A percentile compares a stretch with the other conserved stretches of the same genome.
These are phyloP conservation scores for Linum trigynum DNA, from an alignment of 345 rosid species.

Conservation along the genomic window DNA sequence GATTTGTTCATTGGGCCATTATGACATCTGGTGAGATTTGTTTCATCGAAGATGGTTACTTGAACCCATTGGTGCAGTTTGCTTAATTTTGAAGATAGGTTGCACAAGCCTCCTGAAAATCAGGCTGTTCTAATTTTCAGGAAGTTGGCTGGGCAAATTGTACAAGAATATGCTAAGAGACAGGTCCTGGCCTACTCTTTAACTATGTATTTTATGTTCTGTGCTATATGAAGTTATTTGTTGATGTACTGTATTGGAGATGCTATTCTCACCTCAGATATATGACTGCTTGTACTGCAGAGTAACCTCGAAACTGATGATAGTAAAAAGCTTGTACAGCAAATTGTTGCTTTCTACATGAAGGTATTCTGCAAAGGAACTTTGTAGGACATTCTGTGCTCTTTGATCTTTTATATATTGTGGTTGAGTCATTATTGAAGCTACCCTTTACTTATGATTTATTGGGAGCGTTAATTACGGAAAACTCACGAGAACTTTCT, in stretches of 20 bases:
- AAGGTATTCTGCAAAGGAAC: constrained; percentile 31
- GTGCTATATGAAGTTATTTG: background rate
- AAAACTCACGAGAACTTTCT: too few relatives aligned
- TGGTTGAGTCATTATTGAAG: too few relatives aligned
- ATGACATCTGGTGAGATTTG: constrained; percentile 61
- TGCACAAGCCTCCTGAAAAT: background rate
- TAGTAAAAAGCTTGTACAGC: constrained; percentile 67
- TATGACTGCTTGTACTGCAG: constrained; percentile 23
- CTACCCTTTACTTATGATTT: too few relatives aligned
- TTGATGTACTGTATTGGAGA: constrained; percentile 1
- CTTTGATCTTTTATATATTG: too few relatives aligned
- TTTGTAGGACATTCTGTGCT: too few relatives aligned
- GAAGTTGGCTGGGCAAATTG: constrained; percentile 89
- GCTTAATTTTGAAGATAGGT: background rate
- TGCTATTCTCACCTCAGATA: constrained; percentile 6
- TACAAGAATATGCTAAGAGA: constrained; percentile 58
- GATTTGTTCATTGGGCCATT: constrained; percentile 97
- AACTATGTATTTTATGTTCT: background rate
- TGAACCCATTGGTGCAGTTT: background rate
- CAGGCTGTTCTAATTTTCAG: constrained; percentile 31
- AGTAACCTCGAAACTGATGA: constrained; percentile 47
- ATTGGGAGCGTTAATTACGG: too few relatives aligned
- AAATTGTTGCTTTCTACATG: constrained; percentile 95
- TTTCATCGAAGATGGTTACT: background rate
- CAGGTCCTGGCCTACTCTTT: constrained; percentile 38